A percentile compares a stretch with the other conserved stretches of the same genome.
Evolutionary conservation across 306 rosid species (phyloP).

Genomic region (Rosa lucieae): DNA sequence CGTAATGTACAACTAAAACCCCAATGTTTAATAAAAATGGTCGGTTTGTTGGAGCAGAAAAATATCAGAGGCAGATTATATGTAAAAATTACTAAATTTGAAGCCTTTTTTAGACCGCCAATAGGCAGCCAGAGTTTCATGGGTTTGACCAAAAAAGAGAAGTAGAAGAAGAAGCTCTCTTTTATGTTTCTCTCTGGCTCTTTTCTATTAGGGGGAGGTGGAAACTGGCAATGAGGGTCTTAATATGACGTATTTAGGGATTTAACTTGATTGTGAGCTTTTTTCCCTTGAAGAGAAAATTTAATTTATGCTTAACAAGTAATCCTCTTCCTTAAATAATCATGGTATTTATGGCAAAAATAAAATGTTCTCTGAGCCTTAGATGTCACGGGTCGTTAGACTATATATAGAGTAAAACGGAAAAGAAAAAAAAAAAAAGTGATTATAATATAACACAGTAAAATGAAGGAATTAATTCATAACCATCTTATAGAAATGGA

Average conservation of each 20-base stretch:
- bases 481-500: background rate
- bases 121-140: background rate
- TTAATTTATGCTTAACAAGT: no score
- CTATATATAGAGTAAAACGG: background rate
- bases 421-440: background rate
- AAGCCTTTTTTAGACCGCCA: background rate
- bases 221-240: background rate
- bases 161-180: background rate
- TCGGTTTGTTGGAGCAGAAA: slow-evolving; percentile 8
- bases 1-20: no score
- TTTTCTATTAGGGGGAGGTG: background rate
- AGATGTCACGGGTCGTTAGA: no score
- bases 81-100: background rate
- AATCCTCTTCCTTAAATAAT: no score
- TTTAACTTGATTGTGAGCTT: background rate
- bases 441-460: background rate
- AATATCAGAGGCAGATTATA: background rate
- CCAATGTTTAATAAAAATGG: background rate
- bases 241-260: background rate
- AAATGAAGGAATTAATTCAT: background rate
- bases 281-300: no score
- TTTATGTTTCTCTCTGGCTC: background rate
- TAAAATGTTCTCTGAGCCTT: no score
- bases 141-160: background rate
- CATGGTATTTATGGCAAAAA: no score